phyloP scores from a whole-genome alignment of 2,329 filamentous ascomycete species.

The Trichothecium roseum region DNA sequence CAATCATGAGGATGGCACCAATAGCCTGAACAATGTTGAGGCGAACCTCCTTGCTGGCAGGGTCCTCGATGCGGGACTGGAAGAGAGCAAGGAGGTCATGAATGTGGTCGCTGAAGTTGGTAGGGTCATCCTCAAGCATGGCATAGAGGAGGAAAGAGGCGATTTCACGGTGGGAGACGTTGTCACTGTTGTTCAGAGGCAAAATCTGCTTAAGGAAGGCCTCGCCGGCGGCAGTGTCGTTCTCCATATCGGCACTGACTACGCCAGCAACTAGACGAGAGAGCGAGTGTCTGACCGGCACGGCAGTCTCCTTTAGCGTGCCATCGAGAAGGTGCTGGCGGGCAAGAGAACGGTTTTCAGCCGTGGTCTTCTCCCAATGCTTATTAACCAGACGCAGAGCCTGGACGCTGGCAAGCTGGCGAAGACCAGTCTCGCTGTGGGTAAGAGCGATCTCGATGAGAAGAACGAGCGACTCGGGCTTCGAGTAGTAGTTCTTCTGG shows the following conservation, averaged over 20 bases:
- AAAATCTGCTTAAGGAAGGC: conserved; percentile 73
- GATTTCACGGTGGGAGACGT: conserved; percentile 74
- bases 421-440: conserved; percentile 60
- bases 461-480: conserved; percentile 72
- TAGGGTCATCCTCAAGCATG: conserved; percentile 78
- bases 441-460: conserved; percentile 83
- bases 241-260: conserved; percentile 67
- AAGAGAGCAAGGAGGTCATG: conserved; percentile 74
- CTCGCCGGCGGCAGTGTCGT: conserved; percentile 56
- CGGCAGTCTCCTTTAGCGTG: conserved; percentile 67
- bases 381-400: conserved; percentile 70
- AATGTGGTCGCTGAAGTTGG: conserved; percentile 74
- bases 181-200: conserved; percentile 65
- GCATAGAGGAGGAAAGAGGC: conserved; percentile 90
- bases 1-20: conserved; percentile 74
- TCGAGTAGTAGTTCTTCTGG: conserved; percentile 86
- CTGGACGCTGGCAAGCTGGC: conserved; percentile 88
- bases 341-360: conserved; percentile 68
- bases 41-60: conserved; percentile 82
- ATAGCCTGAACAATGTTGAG: conserved; percentile 91
- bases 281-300: conserved; percentile 73
- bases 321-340: conserved; percentile 76
- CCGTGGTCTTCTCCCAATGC: conserved; percentile 71
- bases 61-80: conserved; percentile 76
- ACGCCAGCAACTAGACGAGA: conserved; percentile 82